Evolutionary conservation across 148 eudicot genomes (phyloP).

Genomic region (Dianthus caryophyllus): DNA sequence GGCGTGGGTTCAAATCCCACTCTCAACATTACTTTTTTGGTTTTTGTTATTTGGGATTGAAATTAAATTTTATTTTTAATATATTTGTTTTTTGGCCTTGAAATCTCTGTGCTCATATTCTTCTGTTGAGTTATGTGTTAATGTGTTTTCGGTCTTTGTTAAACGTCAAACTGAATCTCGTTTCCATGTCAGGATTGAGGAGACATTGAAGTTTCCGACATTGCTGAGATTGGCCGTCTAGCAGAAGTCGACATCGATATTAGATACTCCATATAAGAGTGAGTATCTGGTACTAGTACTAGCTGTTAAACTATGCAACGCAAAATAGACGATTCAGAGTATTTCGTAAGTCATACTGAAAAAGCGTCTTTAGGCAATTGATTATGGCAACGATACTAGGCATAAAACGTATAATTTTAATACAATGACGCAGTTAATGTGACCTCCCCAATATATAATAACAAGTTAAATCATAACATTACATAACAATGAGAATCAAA

Average conservation of each 20-base stretch:
- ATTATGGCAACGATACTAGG: background rate
- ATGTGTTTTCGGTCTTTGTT: slow-evolving; percentile 10
- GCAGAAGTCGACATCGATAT: slow-evolving; percentile 68
- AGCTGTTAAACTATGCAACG: background rate
- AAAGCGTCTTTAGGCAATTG: background rate
- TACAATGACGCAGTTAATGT: background rate
- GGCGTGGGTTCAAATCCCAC: slow-evolving; percentile 99
- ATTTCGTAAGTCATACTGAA: background rate
- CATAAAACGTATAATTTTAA: background rate
- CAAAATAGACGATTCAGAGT: too few species aligned
- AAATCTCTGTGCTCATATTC: too few species aligned
- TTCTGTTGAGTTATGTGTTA: too few species aligned
- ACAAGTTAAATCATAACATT: background rate
- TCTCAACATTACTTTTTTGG: slow-evolving; percentile 41
- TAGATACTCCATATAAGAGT: too few species aligned
- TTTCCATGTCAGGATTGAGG: slow-evolving; percentile 34
- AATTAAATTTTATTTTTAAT: too few species aligned
- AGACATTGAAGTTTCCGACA: slow-evolving; percentile 67
- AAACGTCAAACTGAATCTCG: background rate
- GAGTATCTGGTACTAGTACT: too few species aligned
- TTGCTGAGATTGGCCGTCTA: slow-evolving; percentile 54
- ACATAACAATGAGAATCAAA: background rate
- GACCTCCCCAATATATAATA: slow-evolving; percentile 6
- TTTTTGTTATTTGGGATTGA: too few species aligned
- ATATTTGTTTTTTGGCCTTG: too few species aligned